Percentiles rank a stretch among this genome's conserved stretches.
Conservation (phyloP, 768 basidiomycete species). For the Holtermannia corniformis region DNA sequence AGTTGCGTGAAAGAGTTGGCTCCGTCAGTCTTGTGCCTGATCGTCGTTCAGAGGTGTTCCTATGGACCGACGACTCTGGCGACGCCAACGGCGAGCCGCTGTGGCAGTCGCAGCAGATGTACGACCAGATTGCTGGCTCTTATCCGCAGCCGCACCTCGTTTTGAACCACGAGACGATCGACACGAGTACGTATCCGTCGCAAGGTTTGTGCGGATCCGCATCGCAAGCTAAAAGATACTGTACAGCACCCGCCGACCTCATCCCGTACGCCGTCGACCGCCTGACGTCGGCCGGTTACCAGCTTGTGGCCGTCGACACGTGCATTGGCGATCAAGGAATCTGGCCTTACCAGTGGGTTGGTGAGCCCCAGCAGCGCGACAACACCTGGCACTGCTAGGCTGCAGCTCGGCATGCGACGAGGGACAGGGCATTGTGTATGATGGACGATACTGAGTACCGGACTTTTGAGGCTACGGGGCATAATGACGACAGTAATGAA, state of each 20-base stretch:
- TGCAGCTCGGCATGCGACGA: too few species aligned
- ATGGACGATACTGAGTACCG: too few species aligned
- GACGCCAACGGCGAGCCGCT: conserved; percentile 25
- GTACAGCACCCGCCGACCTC: conserved; percentile 22
- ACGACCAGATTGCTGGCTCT: conserved; percentile 15
- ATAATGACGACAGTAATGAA: too few species aligned
- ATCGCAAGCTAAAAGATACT: not conserved
- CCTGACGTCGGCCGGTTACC: conserved; percentile 24
- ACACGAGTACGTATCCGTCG: conserved; percentile 18
- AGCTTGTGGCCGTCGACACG: conserved; percentile 39
- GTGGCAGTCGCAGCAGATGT: conserved; percentile 16
- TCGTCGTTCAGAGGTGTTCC: conserved; percentile 15
- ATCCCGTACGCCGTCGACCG: conserved; percentile 22
- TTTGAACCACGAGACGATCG: conserved; percentile 25
- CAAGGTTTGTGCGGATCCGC: too few species aligned
- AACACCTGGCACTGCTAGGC: conserved; percentile 33
- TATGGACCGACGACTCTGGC: conserved; percentile 37
- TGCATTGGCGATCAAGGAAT: too few species aligned
- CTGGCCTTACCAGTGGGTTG: conserved; percentile 35
- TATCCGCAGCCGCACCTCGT: conserved; percentile 25
- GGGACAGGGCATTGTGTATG: too few species aligned
- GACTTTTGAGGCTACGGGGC: too few species aligned
- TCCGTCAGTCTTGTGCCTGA: not conserved
- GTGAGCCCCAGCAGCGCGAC: conserved; percentile 29
- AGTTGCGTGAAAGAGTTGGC: conserved; percentile 2